These are phyloP conservation scores for Fusarium sp. DNA, from an alignment of 2,329 filamentous ascomycete species.

Conservation along the genomic window DNA sequence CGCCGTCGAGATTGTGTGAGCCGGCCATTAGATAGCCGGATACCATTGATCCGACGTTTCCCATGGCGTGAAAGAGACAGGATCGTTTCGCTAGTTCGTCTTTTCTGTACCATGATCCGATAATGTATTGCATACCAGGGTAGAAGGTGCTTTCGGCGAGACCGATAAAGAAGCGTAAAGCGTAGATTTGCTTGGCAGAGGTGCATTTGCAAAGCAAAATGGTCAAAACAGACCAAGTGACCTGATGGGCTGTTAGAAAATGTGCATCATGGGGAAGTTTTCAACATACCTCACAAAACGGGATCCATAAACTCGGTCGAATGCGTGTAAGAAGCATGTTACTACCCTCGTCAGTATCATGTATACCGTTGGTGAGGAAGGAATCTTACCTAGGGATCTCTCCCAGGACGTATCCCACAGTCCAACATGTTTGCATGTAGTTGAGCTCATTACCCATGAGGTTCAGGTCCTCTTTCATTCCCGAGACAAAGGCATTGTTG, in stretches of 20 bases:
- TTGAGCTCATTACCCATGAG: conserved; percentile 58
- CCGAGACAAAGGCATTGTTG: conserved; percentile 46
- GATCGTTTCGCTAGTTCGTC: conserved; percentile 54
- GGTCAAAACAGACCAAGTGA: conserved; percentile 44
- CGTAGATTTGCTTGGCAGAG: conserved; percentile 49
- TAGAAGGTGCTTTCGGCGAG: conserved; percentile 51
- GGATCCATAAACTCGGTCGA: conserved; percentile 53
- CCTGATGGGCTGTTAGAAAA: conserved; percentile 19
- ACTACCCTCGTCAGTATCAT: conserved; percentile 17
- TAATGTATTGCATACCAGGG: conserved; percentile 43
- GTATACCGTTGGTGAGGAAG: rapidly evolving
- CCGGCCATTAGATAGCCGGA: conserved; percentile 48
- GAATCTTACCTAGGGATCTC: conserved; percentile 46
- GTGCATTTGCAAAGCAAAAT: conserved; percentile 44
- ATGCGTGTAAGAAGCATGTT: conserved; percentile 51
- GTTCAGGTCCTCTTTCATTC: conserved; percentile 60
- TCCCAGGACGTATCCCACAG: conserved; percentile 65
- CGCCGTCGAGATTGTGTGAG: conserved; percentile 53
- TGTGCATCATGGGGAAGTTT: rapidly evolving
- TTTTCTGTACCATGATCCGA: conserved; percentile 53
- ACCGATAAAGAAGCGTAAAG: conserved; percentile 55
- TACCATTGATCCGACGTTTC: conserved; percentile 43
- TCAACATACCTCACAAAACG: conserved; percentile 44
- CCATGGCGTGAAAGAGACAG: conserved; percentile 52
- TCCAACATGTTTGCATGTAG: conserved; percentile 63